phyloP scores from a whole-genome alignment of 805 yeast genomes.

The Candida xiaguanensis region DNA sequence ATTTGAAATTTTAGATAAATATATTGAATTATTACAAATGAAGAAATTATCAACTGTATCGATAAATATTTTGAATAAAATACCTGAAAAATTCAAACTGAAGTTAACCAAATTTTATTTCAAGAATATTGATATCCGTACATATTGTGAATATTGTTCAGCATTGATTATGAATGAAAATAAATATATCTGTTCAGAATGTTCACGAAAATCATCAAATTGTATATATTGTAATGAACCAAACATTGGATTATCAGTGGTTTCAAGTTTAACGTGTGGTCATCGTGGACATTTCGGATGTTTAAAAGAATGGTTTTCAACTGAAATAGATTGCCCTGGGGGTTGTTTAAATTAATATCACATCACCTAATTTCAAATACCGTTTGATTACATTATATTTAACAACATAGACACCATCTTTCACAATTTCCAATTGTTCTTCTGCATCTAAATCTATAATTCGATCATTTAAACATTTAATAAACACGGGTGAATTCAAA shows the following conservation, averaged over 20 bases:
- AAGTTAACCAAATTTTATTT: slow-evolving; percentile 30
- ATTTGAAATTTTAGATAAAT: slow-evolving; percentile 54
- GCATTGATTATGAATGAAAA: slow-evolving; percentile 57
- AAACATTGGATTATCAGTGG: slow-evolving; percentile 64
- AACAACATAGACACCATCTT: slow-evolving; percentile 72
- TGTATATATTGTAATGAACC: slow-evolving; percentile 80
- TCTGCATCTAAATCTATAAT: slow-evolving; percentile 27
- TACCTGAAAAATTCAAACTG: slow-evolving; percentile 19
- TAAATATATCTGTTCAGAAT: slow-evolving; percentile 78
- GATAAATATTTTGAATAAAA: slow-evolving; percentile 48
- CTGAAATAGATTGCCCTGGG: slow-evolving; percentile 72
- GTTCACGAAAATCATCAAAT: slow-evolving; percentile 56
- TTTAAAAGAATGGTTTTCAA: slow-evolving; percentile 70
- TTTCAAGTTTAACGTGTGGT: slow-evolving; percentile 65
- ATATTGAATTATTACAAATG: slow-evolving; percentile 51
- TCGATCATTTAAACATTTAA: slow-evolving; percentile 41
- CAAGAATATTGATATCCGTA: slow-evolving; percentile 33
- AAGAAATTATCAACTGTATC: slow-evolving; percentile 53
- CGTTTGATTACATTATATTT: slow-evolving; percentile 48
- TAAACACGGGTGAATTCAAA: slow-evolving; percentile 70
- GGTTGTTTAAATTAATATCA: slow-evolving; percentile 51
- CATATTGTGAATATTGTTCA: slow-evolving; percentile 61
- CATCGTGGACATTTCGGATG: slow-evolving; percentile 86
- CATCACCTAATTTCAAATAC: slow-evolving; percentile 36
- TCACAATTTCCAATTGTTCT: slow-evolving; percentile 51